Conservation (phyloP, 305 asterid genomes). For the Fraxinus latifolia region DNA sequence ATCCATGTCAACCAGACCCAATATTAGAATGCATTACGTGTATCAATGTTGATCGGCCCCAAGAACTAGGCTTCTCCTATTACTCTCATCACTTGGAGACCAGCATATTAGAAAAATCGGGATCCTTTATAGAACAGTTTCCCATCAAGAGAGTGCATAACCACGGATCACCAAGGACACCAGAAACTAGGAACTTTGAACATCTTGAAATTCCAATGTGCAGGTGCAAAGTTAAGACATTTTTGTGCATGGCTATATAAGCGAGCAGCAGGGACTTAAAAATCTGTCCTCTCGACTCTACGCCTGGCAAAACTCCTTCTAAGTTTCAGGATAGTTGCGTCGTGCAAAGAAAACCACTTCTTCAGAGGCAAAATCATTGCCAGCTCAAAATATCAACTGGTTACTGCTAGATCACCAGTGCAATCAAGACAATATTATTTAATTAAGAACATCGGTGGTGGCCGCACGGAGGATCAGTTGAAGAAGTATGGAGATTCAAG, state of each 20-base stretch:
- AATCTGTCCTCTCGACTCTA: not conserved
- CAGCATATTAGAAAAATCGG: not conserved
- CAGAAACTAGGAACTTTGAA: not conserved
- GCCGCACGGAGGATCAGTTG: slow-evolving; percentile 45
- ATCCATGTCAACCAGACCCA: not conserved
- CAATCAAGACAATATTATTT: not conserved
- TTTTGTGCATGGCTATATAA: not conserved
- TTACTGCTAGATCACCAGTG: not conserved
- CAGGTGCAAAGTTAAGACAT: not conserved
- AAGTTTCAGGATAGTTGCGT: not conserved
- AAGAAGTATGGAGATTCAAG: slow-evolving; percentile 83
- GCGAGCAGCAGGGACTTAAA: not conserved
- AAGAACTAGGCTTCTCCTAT: not conserved
- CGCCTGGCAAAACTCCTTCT: not conserved
- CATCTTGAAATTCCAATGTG: slow-evolving; percentile 5
- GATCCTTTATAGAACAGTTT: not conserved
- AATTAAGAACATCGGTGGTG: not conserved
- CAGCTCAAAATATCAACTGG: slow-evolving; percentile 2
- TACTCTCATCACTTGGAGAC: not conserved
- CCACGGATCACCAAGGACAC: not conserved
- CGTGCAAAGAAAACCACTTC: not conserved
- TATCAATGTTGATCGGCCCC: not conserved
- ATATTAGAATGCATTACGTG: not conserved
- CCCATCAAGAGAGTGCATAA: not conserved
- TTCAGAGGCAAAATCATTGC: slow-evolving; percentile 8